These are phyloP conservation scores for Alternaria brassicae DNA, from an alignment of 2,329 filamentous ascomycete species.

Conservation along the genomic window DNA sequence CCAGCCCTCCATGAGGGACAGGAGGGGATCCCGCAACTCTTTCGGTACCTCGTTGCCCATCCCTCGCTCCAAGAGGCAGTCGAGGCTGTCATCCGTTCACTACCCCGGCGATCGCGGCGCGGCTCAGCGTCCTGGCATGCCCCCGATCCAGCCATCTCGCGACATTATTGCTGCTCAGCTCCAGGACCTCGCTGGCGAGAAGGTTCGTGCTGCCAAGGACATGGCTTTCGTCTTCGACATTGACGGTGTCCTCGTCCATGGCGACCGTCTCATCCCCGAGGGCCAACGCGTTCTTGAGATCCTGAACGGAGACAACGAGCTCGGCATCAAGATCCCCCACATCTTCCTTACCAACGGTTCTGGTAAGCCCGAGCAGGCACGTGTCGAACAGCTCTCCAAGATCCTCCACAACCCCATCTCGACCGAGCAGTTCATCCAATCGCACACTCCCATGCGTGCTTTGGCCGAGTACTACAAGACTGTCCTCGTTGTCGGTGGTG, in stretches of 20 bases:
- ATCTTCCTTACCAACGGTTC: constrained; percentile 79
- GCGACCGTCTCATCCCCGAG: constrained; percentile 73
- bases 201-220: constrained; percentile 74
- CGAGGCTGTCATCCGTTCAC: constrained; percentile 69
- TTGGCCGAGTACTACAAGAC: constrained; percentile 78
- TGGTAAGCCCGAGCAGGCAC: constrained; percentile 71
- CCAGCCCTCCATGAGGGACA: constrained; percentile 70
- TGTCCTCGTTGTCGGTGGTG: constrained; percentile 76
- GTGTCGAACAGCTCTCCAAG: constrained; percentile 70
- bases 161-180: constrained; percentile 74
- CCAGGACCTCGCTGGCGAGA: constrained; percentile 70
- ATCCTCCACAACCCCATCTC: constrained; percentile 71
- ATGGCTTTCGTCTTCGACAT: constrained; percentile 85
- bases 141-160: constrained; percentile 65
- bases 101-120: constrained; percentile 56
- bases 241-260: constrained; percentile 77
- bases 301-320: constrained; percentile 77
- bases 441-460: constrained; percentile 78
- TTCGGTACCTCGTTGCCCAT: constrained; percentile 77
- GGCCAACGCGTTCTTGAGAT: constrained; percentile 71
- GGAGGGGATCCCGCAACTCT: constrained; percentile 75
- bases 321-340: constrained; percentile 78
- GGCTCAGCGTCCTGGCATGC: constrained; percentile 63
- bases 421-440: constrained; percentile 78
- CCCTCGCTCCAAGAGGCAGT: constrained; percentile 72